phyloP scores from a whole-genome alignment of 2,329 filamentous ascomycete species.

The Penicillium sp. region DNA sequence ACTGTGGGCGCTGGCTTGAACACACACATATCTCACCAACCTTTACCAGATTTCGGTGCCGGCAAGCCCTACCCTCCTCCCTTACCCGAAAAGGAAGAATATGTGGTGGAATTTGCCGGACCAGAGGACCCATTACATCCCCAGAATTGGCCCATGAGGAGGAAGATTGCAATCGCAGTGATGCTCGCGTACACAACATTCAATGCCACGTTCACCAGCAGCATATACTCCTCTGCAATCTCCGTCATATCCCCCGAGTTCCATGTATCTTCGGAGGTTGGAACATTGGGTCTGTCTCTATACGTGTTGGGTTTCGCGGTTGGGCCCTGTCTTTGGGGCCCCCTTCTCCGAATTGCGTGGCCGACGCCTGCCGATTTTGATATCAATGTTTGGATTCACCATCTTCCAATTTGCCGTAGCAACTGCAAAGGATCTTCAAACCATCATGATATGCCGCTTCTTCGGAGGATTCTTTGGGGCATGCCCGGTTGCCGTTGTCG shows the following conservation, averaged over 20 bases:
- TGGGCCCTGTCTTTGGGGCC: conserved; percentile 52
- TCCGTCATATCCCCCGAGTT: conserved; percentile 56
- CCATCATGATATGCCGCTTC: conserved; percentile 53
- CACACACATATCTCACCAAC: conserved; percentile 29
- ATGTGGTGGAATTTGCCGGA: conserved; percentile 73
- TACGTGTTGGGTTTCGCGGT: conserved; percentile 50
- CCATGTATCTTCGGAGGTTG: conserved; percentile 50
- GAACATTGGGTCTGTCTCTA: conserved; percentile 40
- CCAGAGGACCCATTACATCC: conserved; percentile 79
- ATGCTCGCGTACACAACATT: conserved; percentile 51
- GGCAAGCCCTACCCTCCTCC: conserved; percentile 58
- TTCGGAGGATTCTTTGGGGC: conserved; percentile 55
- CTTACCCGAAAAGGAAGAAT: conserved; percentile 57
- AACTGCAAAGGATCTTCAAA: conserved; percentile 52
- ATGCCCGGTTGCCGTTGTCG: conserved; percentile 53
- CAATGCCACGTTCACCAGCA: conserved; percentile 54
- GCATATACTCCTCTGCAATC: conserved; percentile 70
- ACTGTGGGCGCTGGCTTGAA: conserved; percentile 41
- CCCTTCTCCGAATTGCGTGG: conserved; percentile 54
- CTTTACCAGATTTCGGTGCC: conserved; percentile 48
- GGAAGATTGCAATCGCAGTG: conserved; percentile 57
- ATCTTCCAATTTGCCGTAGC: conserved; percentile 52
- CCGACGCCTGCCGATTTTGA: conserved; percentile 45
- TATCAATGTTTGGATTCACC: conserved; percentile 52
- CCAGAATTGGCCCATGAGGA: conserved; percentile 78